These are phyloP conservation scores for Phytopythium aichiense DNA, from an alignment of 352 stramenopile genomes.

Conservation along the genomic window DNA sequence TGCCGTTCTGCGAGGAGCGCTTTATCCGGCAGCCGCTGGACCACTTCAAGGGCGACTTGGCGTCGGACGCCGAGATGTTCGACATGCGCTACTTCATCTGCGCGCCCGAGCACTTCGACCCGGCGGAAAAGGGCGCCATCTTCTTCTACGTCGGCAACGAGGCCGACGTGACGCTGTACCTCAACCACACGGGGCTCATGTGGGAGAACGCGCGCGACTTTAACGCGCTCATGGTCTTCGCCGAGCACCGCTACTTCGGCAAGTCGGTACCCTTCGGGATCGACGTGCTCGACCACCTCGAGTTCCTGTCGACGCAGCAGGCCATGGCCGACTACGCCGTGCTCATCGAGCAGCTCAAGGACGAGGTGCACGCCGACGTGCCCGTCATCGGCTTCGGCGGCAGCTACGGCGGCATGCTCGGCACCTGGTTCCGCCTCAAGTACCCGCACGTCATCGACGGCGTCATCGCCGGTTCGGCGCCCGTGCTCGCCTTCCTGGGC, in stretches of 20 bases:
- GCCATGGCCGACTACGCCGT: conserved; percentile 68
- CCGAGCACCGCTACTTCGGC: conserved; percentile 77
- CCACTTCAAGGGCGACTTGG: conserved; percentile 33
- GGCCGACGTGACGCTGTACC: conserved; percentile 56
- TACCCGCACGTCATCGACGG: conserved; percentile 73
- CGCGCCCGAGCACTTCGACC: conserved; percentile 38
- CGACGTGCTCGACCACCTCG: conserved; percentile 47
- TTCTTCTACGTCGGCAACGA: conserved; percentile 80
- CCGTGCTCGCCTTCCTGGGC: conserved; percentile 48
- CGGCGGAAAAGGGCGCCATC: conserved; percentile 30
- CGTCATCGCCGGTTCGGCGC: conserved; percentile 57
- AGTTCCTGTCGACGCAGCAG: conserved; percentile 84
- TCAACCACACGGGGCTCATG: conserved; percentile 71
- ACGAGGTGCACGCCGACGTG: conserved; percentile 30
- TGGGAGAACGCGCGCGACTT: conserved; percentile 67
- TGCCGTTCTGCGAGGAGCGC: conserved; percentile 37
- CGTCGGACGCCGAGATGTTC: conserved; percentile 16
- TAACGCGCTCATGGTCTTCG: conserved; percentile 65
- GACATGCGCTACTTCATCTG: conserved; percentile 73
- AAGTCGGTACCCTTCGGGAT: conserved; percentile 56
- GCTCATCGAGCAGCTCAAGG: conserved; percentile 46
- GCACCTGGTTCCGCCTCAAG: conserved; percentile 69
- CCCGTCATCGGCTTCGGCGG: conserved; percentile 69
- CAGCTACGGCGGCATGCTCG: conserved; percentile 77
- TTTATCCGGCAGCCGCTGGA: conserved; percentile 45